Percentiles rank a stretch among this genome's conserved stretches.
phyloP scores from a whole-genome alignment of 805 yeast species.

The Torulaspora quercuum region DNA sequence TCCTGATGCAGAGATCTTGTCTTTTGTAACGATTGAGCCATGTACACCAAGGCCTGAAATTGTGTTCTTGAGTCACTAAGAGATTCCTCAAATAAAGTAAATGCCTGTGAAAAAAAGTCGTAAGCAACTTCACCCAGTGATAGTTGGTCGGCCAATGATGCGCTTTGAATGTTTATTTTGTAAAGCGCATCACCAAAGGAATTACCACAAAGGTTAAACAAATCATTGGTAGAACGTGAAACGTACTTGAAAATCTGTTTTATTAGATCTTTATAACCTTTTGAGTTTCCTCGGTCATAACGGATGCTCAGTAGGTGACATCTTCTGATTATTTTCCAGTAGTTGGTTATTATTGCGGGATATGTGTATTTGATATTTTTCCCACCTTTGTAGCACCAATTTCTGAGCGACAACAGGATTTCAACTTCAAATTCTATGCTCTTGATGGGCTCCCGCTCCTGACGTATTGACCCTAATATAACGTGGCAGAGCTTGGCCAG shows the following conservation, averaged over 20 bases:
- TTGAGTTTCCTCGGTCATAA: constrained; percentile 21
- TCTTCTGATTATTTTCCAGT: constrained; percentile 57
- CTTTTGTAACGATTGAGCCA: constrained; percentile 51
- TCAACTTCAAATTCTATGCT: constrained; percentile 25
- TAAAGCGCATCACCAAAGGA: constrained; percentile 35
- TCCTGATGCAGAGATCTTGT: constrained; percentile 47
- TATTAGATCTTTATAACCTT: constrained; percentile 26
- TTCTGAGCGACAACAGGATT: constrained; percentile 40
- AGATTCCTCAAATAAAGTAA: constrained; percentile 73
- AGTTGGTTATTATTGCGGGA: constrained; percentile 67
- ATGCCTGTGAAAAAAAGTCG: constrained; percentile 86
- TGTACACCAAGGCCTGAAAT: constrained; percentile 49
- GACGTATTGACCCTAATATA: constrained; percentile 39
- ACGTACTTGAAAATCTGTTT: constrained; percentile 68
- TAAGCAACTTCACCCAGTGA: constrained; percentile 68
- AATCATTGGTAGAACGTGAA: constrained; percentile 65
- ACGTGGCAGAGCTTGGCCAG: constrained; percentile 69
- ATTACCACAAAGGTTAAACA: constrained; percentile 40
- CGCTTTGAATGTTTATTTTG: constrained; percentile 58
- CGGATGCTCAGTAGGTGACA: constrained; percentile 33
- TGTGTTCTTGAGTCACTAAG: constrained; percentile 53
- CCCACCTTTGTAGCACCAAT: constrained; percentile 39
- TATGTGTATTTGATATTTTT: constrained; percentile 60
- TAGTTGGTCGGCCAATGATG: constrained; percentile 75
- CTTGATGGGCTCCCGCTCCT: constrained; percentile 10